Evolutionary conservation across 2,329 filamentous ascomycete species (phyloP).

Genomic region (Mycosphaerelloides madeirae): DNA sequence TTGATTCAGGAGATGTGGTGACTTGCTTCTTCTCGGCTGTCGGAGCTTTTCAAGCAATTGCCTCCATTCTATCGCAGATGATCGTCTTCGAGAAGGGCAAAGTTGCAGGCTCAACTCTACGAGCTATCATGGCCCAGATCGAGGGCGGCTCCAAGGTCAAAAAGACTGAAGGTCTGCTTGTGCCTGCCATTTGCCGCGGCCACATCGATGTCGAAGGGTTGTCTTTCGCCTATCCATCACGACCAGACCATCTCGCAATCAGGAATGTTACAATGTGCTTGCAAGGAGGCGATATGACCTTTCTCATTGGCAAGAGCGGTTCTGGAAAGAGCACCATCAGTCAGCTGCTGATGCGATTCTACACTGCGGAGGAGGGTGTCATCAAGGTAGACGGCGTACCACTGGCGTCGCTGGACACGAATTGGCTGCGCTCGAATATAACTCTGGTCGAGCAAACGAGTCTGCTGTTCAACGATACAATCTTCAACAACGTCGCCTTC

Average conservation of each 20-base stretch:
- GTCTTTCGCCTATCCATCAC: conserved; percentile 64
- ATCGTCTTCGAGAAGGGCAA: conserved; percentile 75
- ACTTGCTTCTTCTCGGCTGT: conserved; percentile 83
- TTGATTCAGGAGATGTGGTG: conserved; percentile 63
- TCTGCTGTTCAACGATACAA: conserved; percentile 73
- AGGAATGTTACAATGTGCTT: conserved; percentile 63
- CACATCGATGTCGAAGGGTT: conserved; percentile 65
- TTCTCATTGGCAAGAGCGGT: conserved; percentile 79
- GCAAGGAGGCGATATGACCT: conserved; percentile 66
- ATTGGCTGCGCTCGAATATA: conserved; percentile 73
- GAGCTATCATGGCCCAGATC: conserved; percentile 39
- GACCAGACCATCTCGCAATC: conserved; percentile 57
- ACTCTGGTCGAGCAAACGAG: conserved; percentile 79
- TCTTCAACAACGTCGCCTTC: conserved; percentile 73
- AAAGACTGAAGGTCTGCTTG: conserved; percentile 17
- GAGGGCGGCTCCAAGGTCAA: conserved; percentile 19
- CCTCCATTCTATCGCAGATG: conserved; percentile 70
- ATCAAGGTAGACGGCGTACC: conserved; percentile 65
- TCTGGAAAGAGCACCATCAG: conserved; percentile 89
- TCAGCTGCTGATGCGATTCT: conserved; percentile 74
- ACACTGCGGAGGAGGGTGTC: conserved; percentile 59
- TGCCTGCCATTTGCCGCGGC: conserved; percentile 51
- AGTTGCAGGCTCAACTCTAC: conserved; percentile 63
- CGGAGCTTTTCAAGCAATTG: conserved; percentile 68
- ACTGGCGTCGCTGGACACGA: conserved; percentile 57